Base-by-base conservation (phyloP, 441 rosid species). In the Populus hybrid region DNA sequence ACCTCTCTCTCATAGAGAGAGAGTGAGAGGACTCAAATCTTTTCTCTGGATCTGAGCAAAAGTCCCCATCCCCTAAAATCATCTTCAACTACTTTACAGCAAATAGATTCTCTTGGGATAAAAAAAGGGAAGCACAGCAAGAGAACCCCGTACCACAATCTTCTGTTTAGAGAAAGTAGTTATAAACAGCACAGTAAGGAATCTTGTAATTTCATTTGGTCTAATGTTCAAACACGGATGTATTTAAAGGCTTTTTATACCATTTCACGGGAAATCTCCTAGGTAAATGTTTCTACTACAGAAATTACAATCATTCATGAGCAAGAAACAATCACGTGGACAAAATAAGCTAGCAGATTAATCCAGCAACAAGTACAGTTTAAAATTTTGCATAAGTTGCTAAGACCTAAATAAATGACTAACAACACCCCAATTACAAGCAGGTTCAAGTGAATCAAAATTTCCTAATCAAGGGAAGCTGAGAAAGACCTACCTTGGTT, bases 401-500 rank as follows among this genome's bases (percentile, higher is more conserved):
- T 68, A 69, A 50, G 65, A 9, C 36, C 14, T 20, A 68, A 75
- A 42, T 11, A 28, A 65, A 75, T 28, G 21, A 56, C 56, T 45
- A 12, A 7, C 10, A 12, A 11, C 11, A 38, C 29, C 64, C 35
- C 42, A 59, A 24, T 61, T 14, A 45, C 69, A 68, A 59, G 31
- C 59, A 40, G 28, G 33, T 29, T 31, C 36, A 59, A 59, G 26
- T 9, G 31, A 42, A 63, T 28, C 9, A 20, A 24, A 45, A 45
- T 45, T 45, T 45, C 18, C 56, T 45, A 12, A 45, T 45, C 20
- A 64, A 42, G 21, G 5, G 70, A 35, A 53, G 12, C 7, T 7
- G 12, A 72, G 16, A 74, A 82, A 42, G 26, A 40, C 85, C n/a
- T 9, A 90, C 98, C 99, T 90, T 64, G 97, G 98, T 84, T 96